Evolutionary conservation across 1,284 basidiomycete species (phyloP).

Genomic region (Vanrija humicola): DNA sequence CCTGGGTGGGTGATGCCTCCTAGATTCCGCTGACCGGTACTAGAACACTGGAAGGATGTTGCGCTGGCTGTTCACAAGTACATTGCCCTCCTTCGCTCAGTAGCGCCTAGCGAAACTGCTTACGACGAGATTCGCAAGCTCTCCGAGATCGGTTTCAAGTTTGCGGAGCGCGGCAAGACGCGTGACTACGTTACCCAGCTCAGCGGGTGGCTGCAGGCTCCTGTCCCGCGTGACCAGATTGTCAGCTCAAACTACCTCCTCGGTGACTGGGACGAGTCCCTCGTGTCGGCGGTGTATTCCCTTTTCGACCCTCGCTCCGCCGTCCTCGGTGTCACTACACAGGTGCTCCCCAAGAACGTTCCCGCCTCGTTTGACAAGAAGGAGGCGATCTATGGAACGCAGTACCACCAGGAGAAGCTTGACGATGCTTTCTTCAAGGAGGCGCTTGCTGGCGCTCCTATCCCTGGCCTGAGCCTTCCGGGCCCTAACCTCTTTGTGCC

Average conservation of each 20-base stretch:
- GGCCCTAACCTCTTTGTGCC: slow-evolving; percentile 86
- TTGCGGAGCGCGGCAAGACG: slow-evolving; percentile 76
- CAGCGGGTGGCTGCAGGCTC: slow-evolving; percentile 64
- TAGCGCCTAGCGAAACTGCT: slow-evolving; percentile 64
- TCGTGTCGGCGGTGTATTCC: slow-evolving; percentile 58
- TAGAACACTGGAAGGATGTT: slow-evolving; percentile 74
- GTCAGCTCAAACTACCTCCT: slow-evolving; percentile 70
- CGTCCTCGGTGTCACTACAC: slow-evolving; percentile 44
- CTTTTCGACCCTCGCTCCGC: slow-evolving; percentile 61
- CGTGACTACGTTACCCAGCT: slow-evolving; percentile 77
- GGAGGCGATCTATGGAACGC: slow-evolving; percentile 78
- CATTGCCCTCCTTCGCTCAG: slow-evolving; percentile 70
- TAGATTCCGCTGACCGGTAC: not conserved
- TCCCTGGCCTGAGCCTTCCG: slow-evolving; percentile 69
- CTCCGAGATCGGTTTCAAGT: slow-evolving; percentile 75
- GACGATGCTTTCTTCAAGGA: slow-evolving; percentile 61
- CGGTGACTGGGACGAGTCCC: slow-evolving; percentile 70
- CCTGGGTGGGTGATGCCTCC: slow-evolving; percentile 59
- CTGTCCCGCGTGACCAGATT: slow-evolving; percentile 70
- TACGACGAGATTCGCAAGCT: slow-evolving; percentile 77
- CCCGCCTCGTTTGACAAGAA: slow-evolving; percentile 63
- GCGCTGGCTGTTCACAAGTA: slow-evolving; percentile 79
- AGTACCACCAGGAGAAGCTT: slow-evolving; percentile 68
- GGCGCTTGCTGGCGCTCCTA: slow-evolving; percentile 62
- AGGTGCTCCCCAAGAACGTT: slow-evolving; percentile 59